A percentile compares a stretch with the other conserved stretches of the same genome.
Conservation (phyloP, 352 stramenopile species). For the Phytophthora fragariae region DNA sequence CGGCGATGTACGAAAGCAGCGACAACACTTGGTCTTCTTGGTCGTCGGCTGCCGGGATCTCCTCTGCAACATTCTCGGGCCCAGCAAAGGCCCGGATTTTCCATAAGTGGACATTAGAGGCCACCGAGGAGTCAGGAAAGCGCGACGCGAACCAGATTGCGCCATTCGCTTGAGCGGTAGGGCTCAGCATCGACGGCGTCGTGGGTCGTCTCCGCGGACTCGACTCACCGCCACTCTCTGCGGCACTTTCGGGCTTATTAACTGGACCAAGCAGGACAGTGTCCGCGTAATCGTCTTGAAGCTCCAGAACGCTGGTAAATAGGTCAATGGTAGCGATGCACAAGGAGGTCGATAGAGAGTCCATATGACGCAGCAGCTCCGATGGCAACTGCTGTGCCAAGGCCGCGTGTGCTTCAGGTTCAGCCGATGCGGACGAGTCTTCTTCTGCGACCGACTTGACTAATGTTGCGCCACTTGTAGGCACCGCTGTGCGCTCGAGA, state of each 20-base stretch:
- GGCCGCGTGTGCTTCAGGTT: constrained; percentile 18
- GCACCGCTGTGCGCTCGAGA: constrained; percentile 45
- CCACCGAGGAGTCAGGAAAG: constrained; percentile 81
- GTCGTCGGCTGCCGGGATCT: constrained; percentile 70
- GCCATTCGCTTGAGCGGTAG: constrained; percentile 37
- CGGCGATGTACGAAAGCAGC: constrained; percentile 85
- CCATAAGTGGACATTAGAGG: constrained; percentile 82
- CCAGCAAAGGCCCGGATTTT: constrained; percentile 78
- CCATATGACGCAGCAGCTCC: constrained; percentile 81
- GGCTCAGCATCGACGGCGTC: constrained; percentile 25
- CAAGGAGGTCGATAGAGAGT: constrained; percentile 80
- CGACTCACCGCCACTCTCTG: constrained; percentile 20
- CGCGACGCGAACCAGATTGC: constrained; percentile 84
- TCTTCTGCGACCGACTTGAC: constrained; percentile 21
- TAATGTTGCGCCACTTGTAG: neutral
- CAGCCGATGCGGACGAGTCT: neutral
- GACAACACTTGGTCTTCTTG: constrained; percentile 82
- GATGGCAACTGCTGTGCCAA: constrained; percentile 58
- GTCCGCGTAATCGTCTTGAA: constrained; percentile 75
- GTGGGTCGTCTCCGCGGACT: constrained; percentile 28
- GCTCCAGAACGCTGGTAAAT: constrained; percentile 74
- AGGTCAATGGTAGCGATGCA: constrained; percentile 88
- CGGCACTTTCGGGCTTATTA: constrained; percentile 18
- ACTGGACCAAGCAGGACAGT: constrained; percentile 48
- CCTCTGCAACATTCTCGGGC: constrained; percentile 47